phyloP scores from a whole-genome alignment of 148 eudicot genomes.

The Oxyria digyna region DNA sequence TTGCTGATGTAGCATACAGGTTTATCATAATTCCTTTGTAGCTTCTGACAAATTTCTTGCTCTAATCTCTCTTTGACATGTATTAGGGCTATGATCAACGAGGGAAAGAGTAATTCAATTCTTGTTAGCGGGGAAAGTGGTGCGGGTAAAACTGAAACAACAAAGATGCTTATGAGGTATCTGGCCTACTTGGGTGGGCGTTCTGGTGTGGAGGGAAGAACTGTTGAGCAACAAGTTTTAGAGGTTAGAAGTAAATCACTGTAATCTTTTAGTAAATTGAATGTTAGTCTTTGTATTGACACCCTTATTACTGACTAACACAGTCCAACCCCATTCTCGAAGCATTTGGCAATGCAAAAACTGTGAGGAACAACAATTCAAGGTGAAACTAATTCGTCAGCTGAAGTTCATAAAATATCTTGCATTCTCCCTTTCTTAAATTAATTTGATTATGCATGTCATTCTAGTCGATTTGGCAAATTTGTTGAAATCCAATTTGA shows the following conservation, averaged over 20 bases:
- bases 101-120: conserved; percentile 87
- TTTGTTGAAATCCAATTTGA: conserved; percentile 99
- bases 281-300: conserved; percentile 6
- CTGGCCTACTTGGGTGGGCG: conserved; percentile 96
- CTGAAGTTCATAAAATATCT: neutral
- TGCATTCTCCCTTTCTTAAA: neutral
- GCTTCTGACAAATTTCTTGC: neutral
- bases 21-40: conserved; percentile 12
- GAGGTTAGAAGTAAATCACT: conserved; percentile 38
- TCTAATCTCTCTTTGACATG: conserved; percentile 2
- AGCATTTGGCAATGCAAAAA: conserved; percentile 98
- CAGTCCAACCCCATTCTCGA: conserved; percentile 98
- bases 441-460: conserved; percentile 11
- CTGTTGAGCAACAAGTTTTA: conserved; percentile 97
- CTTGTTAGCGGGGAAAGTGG: conserved; percentile 99
- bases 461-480: conserved; percentile 92
- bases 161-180: conserved; percentile 97
- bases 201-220: conserved; percentile 86
- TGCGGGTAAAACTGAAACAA: conserved; percentile 98
- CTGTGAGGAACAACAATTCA: conserved; percentile 94
- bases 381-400: conserved; percentile 30
- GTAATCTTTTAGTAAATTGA: neutral
- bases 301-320: conserved; percentile 13
- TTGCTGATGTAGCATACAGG: conserved; percentile 32
- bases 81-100: conserved; percentile 82